Conservation (phyloP, 768 basidiomycete genomes). For the Russula griseocarnosa region DNA sequence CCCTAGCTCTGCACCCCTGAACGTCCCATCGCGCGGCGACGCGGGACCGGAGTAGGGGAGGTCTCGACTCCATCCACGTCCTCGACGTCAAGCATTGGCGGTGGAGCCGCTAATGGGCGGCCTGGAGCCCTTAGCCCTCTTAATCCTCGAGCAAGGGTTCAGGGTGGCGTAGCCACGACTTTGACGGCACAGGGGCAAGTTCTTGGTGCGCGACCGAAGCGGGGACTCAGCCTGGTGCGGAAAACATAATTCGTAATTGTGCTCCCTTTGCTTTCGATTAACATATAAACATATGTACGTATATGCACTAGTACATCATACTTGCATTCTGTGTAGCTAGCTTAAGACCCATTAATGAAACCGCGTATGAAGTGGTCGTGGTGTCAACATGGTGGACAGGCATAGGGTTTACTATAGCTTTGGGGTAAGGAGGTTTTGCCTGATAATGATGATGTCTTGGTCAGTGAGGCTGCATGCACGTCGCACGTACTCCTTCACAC, state of each 20-base stretch:
- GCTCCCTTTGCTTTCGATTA: background rate
- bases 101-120: conserved; percentile 14
- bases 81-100: background rate
- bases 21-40: conserved; percentile 54
- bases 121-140: conserved; percentile 27
- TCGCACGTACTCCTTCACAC: conserved; percentile 60
- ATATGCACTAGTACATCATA: background rate
- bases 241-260: conserved; percentile 15
- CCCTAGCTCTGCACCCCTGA: conserved; percentile 35
- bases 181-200: conserved; percentile 27
- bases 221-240: conserved; percentile 23
- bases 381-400: background rate
- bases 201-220: conserved; percentile 24
- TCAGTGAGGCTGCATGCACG: conserved; percentile 54
- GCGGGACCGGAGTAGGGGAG: conserved; percentile 54
- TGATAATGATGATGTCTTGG: conserved; percentile 58
- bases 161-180: conserved; percentile 26
- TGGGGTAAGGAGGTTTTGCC: conserved; percentile 48
- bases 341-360: conserved; percentile 5
- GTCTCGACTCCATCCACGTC: conserved; percentile 1
- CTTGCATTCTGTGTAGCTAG: conserved; percentile 4
- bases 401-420: conserved; percentile 1
- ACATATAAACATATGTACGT: background rate
- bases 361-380: background rate
- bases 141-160: conserved; percentile 28